Base-by-base conservation (phyloP, 2,329 filamentous ascomycete genomes). In the Simplicillium sp. region DNA sequence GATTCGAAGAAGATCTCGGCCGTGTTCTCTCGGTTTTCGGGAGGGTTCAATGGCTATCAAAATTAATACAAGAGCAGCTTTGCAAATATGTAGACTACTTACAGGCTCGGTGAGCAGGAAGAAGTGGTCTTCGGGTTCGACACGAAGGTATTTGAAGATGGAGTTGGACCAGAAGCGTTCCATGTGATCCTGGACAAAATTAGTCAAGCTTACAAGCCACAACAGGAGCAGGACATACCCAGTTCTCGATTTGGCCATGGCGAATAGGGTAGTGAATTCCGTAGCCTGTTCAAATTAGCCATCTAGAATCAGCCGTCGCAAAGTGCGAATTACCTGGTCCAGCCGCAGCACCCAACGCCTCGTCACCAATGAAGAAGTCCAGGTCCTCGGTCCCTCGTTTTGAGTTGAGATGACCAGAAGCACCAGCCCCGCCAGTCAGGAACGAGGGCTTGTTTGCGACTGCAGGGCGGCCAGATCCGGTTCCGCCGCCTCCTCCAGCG, bases 1-100 rank as follows among this genome's bases (percentile, higher is more conserved):
- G 92, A 97, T 62, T 98, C 92, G 69, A 98, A 98, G 80, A 98
- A 96, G 66, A 98, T 98, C 64, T 98, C 92, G 63, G 92, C 92
- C 18, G 92, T 97, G 62, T 95, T 96, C 67, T 98, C 92, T 59
- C 92, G 88, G 67, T 98, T 97, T 69, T 98, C 92, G 20, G 92
- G 92, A 29, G 92, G 92, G 65, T 98, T 98, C 58, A 98, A 75
- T 49, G 92, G 92, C 86, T 95, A 42, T 53, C 42, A 43, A 42
- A 13, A 35, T 33, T 28, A 13, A 34, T 12, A 36, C 42, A 16
- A 25, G 20, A 29, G 28, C n/a, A 29, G 12, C 38, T 29, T 25
- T 38, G 17, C 11, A 36, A 53, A 28, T 41, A 51, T 9, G 20
- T 25, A 9, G 6, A 25, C 9, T 6, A 25, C 81, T 60, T 76